Conservation (phyloP, 805 yeast genomes). For the Yamadazyma sp. region DNA sequence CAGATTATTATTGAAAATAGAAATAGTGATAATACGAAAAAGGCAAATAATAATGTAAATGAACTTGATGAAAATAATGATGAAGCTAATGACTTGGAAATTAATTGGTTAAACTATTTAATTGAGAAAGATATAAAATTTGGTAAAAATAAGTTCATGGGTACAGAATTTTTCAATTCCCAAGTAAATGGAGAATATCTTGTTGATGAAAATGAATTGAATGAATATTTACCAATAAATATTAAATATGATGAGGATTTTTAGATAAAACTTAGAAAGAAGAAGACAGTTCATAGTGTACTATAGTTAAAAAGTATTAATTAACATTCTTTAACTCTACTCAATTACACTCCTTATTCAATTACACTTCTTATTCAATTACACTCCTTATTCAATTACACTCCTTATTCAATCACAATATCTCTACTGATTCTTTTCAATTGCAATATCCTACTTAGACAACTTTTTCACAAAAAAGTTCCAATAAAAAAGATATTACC, state of each 20-base stretch:
- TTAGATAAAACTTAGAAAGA: too few species aligned
- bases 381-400: too few species aligned
- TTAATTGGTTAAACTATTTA: slow-evolving; percentile 37
- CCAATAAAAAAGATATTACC: too few species aligned
- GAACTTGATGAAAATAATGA: slow-evolving; percentile 18
- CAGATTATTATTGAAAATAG: slow-evolving; percentile 37
- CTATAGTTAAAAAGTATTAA: too few species aligned
- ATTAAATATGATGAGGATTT: slow-evolving; percentile 4
- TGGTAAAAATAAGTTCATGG: slow-evolving; percentile 28
- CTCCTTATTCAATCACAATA: too few species aligned
- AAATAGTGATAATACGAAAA: slow-evolving; percentile 33
- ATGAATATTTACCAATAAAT: slow-evolving; percentile 12
- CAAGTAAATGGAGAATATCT: slow-evolving; percentile 12
- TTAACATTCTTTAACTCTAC: too few species aligned
- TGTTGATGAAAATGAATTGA: slow-evolving; percentile 8
- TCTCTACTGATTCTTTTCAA: too few species aligned
- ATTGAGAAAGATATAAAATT: slow-evolving; percentile 30
- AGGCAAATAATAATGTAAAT: slow-evolving; percentile 34
- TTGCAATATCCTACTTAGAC: too few species aligned
- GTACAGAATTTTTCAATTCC: slow-evolving; percentile 4
- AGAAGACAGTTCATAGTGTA: too few species aligned
- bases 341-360: too few species aligned
- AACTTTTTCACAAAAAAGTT: too few species aligned
- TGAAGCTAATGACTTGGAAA: slow-evolving; percentile 17
- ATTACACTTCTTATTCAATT: too few species aligned